Conservation (phyloP, 306 rosid genomes). For the Crotalaria pallida region DNA sequence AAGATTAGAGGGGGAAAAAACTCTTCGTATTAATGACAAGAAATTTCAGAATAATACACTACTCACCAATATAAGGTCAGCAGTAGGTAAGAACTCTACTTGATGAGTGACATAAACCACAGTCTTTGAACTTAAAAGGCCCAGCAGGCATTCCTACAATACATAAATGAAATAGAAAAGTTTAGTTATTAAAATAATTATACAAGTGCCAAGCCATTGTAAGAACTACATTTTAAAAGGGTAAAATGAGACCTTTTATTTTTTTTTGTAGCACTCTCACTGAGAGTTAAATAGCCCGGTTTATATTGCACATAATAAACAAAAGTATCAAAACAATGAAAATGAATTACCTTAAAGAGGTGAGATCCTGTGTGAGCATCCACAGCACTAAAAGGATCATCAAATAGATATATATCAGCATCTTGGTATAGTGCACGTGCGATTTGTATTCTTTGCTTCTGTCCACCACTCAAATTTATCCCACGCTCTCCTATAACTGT, state of each 20-base stretch:
- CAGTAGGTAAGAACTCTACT: slow-evolving; percentile 79
- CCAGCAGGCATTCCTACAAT: slow-evolving; percentile 68
- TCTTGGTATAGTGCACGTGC: slow-evolving; percentile 69
- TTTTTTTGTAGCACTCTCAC: not conserved
- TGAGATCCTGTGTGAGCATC: slow-evolving; percentile 84
- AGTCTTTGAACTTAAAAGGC: slow-evolving; percentile 56
- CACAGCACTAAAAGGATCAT: slow-evolving; percentile 75
- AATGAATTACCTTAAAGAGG: slow-evolving; percentile 48
- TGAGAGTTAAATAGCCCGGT: not conserved
- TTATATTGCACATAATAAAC: not conserved
- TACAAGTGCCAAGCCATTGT: not conserved
- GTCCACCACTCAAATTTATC: slow-evolving; percentile 71
- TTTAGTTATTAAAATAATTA: not conserved
- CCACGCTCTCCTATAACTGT: slow-evolving; percentile 69
- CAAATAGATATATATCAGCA: slow-evolving; percentile 67
- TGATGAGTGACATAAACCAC: slow-evolving; percentile 83
- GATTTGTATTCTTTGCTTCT: slow-evolving; percentile 68
- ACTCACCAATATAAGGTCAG: slow-evolving; percentile 71
- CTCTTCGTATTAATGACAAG: too few species aligned
- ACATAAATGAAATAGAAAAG: not conserved
- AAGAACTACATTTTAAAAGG: not conserved
- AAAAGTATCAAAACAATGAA: not conserved
- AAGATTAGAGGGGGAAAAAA: too few species aligned
- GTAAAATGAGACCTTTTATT: too few species aligned
- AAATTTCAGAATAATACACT: too few species aligned